Percentiles rank a stretch among this genome's conserved stretches.
Evolutionary conservation across 306 rosid genomes (phyloP).

Genomic region (Styphnolobium japonicum): DNA sequence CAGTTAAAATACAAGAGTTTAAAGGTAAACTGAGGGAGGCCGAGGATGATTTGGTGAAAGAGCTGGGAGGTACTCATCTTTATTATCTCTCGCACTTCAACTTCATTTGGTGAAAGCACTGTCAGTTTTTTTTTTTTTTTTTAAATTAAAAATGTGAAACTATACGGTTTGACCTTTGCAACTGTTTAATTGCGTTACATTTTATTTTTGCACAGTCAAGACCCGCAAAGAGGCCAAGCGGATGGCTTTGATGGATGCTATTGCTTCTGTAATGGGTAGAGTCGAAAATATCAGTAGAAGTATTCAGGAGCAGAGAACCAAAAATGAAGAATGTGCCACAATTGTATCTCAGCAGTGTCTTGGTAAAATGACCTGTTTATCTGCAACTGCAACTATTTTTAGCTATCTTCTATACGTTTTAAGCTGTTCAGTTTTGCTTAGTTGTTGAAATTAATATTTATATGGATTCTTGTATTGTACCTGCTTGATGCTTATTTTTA

Average conservation of each 20-base stretch:
- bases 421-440: not conserved
- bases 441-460: not conserved
- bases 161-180: not conserved
- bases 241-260: constrained; percentile 53
- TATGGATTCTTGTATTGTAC: not conserved
- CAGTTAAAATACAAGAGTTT: constrained; percentile 46
- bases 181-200: not conserved
- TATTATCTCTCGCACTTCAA: not conserved
- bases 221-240: constrained; percentile 74
- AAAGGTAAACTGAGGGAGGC: constrained; percentile 57
- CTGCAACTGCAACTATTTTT: not conserved
- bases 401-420: not conserved
- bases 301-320: constrained; percentile 40
- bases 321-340: constrained; percentile 47
- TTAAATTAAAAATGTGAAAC: not conserved
- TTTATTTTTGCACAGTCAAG: constrained; percentile 40
- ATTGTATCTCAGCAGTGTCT: constrained; percentile 42
- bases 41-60: constrained; percentile 70
- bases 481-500: not conserved
- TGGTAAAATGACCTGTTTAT: constrained; percentile 41
- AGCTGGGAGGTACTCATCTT: constrained; percentile 50
- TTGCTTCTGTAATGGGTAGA: constrained; percentile 49
- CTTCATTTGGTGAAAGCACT: too few relatives aligned
- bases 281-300: constrained; percentile 42
- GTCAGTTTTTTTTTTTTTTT: too few relatives aligned